Base-by-base conservation (phyloP, 1,139 yeast genomes). In the Neolecta irregularis region DNA sequence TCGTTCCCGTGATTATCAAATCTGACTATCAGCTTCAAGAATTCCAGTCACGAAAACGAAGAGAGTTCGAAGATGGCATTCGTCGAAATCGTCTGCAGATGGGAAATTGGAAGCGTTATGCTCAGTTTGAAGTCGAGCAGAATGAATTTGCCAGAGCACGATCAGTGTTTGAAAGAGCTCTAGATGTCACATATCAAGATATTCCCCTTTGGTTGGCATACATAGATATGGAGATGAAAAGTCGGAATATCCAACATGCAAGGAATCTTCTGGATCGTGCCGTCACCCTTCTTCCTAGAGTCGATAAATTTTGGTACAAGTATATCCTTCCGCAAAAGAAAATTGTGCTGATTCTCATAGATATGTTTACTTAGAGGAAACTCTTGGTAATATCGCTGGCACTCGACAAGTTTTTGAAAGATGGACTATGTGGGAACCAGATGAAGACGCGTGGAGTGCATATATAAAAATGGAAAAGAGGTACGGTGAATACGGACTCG, bases 81-180 rank as follows among this genome's bases (percentile, higher is more conserved):
- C 72, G 91, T 46, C 66, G 88, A 47, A 85, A 88, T 51, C 60
- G 93, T 41, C 65, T 76, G 26, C 83, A 83, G 48, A 65, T 68
- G 48, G 77, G 83, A 2, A 93, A 85, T 51, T 88, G 96, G 96
- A 64, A 81, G 53, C 62, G 95, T 36, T 88, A 88, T 53, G 96
- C 95, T 1, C 70, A 67, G 42, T 81, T 88, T 72, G 98, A 88
- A 53, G 55, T 73, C 9, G 78, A 76, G 4, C 85, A 80, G 48
- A 74, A 72, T 41, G 94, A 88, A 50, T 64, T 69, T 47, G 62
- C 64, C 6, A 54, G 74, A n/a, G 93, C 93, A 0, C 60, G 96
- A 39, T 80, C 94, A 0, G 64, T 88, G 8, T 79, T 76, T 56
- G 98, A 88, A 54, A 62, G 98, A 36, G 93, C 94, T 0, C 53